Evolutionary conservation across 1,139 yeast species (phyloP).

Genomic region (Scheffersomyces quercinus): DNA sequence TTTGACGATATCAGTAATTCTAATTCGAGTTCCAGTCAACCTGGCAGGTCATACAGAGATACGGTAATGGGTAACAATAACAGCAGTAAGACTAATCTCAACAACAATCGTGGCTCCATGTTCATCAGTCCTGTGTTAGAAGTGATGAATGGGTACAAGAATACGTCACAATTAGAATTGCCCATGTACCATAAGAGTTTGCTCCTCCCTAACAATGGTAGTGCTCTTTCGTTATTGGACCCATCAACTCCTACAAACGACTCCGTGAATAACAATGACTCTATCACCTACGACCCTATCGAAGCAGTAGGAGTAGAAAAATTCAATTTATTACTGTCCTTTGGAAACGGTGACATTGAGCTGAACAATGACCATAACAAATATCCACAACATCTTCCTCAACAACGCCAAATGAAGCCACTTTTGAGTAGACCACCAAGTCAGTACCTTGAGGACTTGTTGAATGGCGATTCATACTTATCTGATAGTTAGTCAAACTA

Average conservation of each 20-base stretch:
- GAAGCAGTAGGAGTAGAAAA: neutral
- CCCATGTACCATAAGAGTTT: slow-evolving; percentile 19
- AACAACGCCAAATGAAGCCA: slow-evolving; percentile 3
- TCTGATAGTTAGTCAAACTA: too few species aligned
- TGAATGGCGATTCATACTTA: slow-evolving; percentile 8
- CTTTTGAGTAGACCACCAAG: slow-evolving; percentile 29
- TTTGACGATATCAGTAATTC: slow-evolving; percentile 4
- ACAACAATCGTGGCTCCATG: slow-evolving; percentile 19
- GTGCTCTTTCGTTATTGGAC: neutral
- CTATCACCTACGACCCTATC: neutral
- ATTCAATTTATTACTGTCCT: neutral
- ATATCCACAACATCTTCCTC: neutral
- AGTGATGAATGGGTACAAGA: slow-evolving; percentile 13
- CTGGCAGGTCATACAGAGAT: slow-evolving; percentile 18
- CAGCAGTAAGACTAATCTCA: neutral
- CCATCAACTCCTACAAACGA: neutral
- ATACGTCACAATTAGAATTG: slow-evolving; percentile 17
- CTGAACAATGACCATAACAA: neutral
- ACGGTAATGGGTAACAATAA: slow-evolving; percentile 11
- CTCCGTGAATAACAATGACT: neutral
- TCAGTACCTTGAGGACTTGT: slow-evolving; percentile 30
- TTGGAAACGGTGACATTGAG: neutral
- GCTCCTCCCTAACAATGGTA: neutral
- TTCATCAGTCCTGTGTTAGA: slow-evolving; percentile 32
- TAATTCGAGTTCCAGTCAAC: slow-evolving; percentile 11